A percentile compares a stretch with the other conserved stretches of the same genome.
Evolutionary conservation across 106 monocot species (phyloP).

Genomic region (Phalaenopsis equestris): DNA sequence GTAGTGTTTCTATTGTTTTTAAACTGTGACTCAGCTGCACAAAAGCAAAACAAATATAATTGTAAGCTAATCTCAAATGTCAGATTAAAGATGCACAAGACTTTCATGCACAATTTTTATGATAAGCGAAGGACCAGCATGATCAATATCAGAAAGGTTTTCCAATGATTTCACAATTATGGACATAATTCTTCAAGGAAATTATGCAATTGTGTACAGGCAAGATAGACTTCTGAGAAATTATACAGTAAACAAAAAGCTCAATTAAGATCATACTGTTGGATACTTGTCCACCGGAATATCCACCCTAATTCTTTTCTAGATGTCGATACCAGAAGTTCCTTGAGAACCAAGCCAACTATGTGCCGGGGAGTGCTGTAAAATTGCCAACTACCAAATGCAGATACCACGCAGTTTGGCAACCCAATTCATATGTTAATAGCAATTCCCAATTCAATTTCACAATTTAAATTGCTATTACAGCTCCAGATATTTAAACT

Average conservation of each 20-base stretch:
- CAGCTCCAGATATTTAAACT: too few relatives aligned
- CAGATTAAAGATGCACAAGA: neutral
- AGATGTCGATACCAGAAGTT: constrained; percentile 43
- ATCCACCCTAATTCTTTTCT: constrained; percentile 73
- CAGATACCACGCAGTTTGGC: too few relatives aligned
- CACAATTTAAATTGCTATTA: too few relatives aligned
- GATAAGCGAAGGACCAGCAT: neutral
- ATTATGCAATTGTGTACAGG: too few relatives aligned
- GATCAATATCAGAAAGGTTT: neutral
- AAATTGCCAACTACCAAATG: neutral
- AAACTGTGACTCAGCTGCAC: too few relatives aligned
- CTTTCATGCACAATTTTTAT: neutral
- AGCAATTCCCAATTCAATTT: too few relatives aligned
- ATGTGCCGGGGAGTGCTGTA: constrained; percentile 36
- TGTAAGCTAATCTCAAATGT: neutral
- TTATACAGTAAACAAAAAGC: neutral
- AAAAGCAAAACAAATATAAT: too few relatives aligned
- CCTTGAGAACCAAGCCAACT: constrained; percentile 60
- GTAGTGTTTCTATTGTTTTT: too few relatives aligned
- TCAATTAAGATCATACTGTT: constrained; percentile 25
- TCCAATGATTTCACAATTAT: neutral
- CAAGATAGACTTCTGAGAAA: neutral
- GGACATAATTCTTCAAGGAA: neutral
- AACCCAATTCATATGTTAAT: too few relatives aligned
- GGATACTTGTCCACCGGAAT: constrained; percentile 74